Conservation (phyloP, 306 rosid species). For the Mimosa pudica region DNA sequence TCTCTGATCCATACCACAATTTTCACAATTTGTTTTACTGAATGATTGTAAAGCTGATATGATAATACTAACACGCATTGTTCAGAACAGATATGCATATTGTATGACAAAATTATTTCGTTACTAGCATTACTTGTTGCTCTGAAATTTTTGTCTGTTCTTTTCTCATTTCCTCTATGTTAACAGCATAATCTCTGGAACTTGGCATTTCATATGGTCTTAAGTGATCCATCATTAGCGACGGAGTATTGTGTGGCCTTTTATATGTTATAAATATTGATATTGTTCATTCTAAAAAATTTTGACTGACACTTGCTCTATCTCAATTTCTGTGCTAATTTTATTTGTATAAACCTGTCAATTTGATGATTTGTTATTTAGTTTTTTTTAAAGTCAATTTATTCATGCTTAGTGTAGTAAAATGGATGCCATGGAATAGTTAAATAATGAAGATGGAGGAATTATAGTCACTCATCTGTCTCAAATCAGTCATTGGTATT, state of each 20-base stretch:
- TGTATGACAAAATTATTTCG: background rate
- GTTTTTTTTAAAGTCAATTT: constrained; percentile 7
- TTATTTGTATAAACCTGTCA: background rate
- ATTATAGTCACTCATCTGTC: constrained; percentile 49
- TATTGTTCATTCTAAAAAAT: background rate
- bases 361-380: constrained; percentile 8
- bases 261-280: background rate
- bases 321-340: constrained; percentile 2
- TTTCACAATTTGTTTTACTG: background rate
- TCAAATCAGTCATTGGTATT: constrained; percentile 69
- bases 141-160: background rate
- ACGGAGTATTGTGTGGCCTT: background rate
- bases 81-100: constrained; percentile 3
- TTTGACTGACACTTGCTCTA: constrained; percentile 1
- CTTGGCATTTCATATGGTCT: background rate
- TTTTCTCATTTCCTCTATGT: background rate
- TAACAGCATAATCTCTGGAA: no score
- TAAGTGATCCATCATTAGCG: background rate
- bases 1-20: no score
- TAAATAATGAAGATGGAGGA: constrained; percentile 65
- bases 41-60: background rate
- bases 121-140: background rate
- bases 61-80: background rate
- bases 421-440: constrained; percentile 74
- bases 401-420: constrained; percentile 44